A percentile compares a stretch with the other conserved stretches of the same genome.
phyloP scores from a whole-genome alignment of 2,329 filamentous ascomycete species.

The Corniculantispora saksenae region DNA sequence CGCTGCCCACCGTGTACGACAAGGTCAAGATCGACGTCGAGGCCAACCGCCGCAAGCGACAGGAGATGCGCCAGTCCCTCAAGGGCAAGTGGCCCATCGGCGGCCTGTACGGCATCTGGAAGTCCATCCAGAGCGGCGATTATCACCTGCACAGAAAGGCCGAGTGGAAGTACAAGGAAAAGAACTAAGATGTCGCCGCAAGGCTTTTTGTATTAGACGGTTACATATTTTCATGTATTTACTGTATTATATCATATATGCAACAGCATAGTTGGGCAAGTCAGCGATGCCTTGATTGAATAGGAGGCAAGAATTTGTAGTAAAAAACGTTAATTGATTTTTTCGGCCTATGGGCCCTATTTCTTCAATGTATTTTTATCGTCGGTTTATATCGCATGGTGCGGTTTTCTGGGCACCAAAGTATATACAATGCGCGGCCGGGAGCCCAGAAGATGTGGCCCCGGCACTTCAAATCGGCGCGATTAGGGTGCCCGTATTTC shows the following conservation, averaged over 20 bases:
- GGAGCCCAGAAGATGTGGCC: neutral
- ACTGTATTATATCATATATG: neutral
- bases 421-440: slow-evolving; percentile 14
- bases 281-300: neutral
- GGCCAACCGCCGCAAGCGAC: slow-evolving; percentile 41
- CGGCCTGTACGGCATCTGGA: slow-evolving; percentile 60
- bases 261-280: neutral
- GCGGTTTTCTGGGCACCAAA: slow-evolving; percentile 1
- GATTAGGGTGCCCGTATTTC: slow-evolving; percentile 6
- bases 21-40: slow-evolving; percentile 64
- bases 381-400: slow-evolving; percentile 3
- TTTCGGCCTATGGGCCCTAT: slow-evolving; percentile 8
- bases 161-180: slow-evolving; percentile 53
- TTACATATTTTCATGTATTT: neutral
- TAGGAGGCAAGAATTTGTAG: neutral
- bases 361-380: neutral
- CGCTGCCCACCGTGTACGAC: slow-evolving; percentile 71
- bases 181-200: too few relatives aligned
- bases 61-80: slow-evolving; percentile 41
- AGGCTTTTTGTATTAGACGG: too few relatives aligned
- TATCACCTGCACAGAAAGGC: slow-evolving; percentile 55
- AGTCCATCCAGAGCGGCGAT: slow-evolving; percentile 59
- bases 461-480: neutral
- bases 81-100: slow-evolving; percentile 57
- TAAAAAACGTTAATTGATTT: slow-evolving; percentile 4